phyloP scores from a whole-genome alignment of 495 filamentous ascomycete species.

The Sabuloglossum arenarium region DNA sequence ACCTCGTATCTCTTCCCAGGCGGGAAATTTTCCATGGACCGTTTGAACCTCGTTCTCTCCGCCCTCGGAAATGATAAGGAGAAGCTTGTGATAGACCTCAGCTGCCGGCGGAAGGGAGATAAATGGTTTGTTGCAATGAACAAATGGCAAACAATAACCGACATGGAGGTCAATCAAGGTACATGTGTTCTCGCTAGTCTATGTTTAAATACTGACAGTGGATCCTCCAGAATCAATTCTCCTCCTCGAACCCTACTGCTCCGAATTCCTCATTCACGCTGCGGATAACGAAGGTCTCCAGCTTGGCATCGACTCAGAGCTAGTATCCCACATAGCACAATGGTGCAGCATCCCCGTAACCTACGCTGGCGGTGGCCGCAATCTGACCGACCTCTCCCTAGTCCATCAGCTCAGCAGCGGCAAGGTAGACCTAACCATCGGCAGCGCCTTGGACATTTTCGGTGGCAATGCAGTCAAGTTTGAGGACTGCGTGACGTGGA shows the following conservation, averaged over 20 bases:
- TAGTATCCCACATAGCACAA: conserved; percentile 52
- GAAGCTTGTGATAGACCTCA: conserved; percentile 86
- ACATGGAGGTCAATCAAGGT: conserved; percentile 83
- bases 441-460: conserved; percentile 89
- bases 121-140: conserved; percentile 92
- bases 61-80: conserved; percentile 49
- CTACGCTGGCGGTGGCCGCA: conserved; percentile 84
- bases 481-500: conserved; percentile 79
- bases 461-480: conserved; percentile 72
- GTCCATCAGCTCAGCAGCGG: conserved; percentile 60
- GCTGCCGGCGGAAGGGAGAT: conserved; percentile 52
- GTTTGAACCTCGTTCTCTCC: conserved; percentile 48
- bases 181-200: conserved; percentile 9
- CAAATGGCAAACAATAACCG: conserved; percentile 93
- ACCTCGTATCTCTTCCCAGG: conserved; percentile 69
- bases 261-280: conserved; percentile 93
- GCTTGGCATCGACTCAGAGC: conserved; percentile 64
- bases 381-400: conserved; percentile 52
- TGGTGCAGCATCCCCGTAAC: conserved; percentile 88
- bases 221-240: conserved; percentile 45
- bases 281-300: conserved; percentile 95
- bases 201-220: background rate
- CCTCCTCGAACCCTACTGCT: conserved; percentile 68
- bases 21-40: conserved; percentile 51
- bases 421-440: conserved; percentile 84